These are phyloP conservation scores for Pyrenophora teres DNA, from an alignment of 2,329 filamentous ascomycete genomes.

Conservation along the genomic window DNA sequence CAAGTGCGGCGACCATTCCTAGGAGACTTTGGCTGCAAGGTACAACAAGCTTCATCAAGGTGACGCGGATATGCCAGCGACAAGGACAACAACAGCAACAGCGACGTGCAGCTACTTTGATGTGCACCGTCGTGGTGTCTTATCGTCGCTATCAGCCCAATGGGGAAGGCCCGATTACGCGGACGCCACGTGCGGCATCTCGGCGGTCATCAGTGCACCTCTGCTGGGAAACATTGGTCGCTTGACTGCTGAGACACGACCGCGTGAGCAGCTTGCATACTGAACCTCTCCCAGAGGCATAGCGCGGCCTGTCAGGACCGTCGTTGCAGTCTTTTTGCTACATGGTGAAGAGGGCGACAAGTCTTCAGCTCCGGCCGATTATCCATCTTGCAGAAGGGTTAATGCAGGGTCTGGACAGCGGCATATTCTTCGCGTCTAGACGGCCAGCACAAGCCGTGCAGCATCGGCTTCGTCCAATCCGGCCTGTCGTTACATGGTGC, in stretches of 20 bases:
- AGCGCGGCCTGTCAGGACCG: not conserved
- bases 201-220: conserved; percentile 21
- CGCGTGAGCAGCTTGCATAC: conserved; percentile 18
- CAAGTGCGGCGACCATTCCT: not conserved
- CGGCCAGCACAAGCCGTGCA: not conserved
- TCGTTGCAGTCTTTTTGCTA: not conserved
- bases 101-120: not conserved
- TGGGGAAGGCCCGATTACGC: conserved; percentile 7
- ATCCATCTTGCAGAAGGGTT: not conserved
- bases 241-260: conserved; percentile 18
- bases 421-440: conserved; percentile 13
- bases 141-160: conserved; percentile 15
- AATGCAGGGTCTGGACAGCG: conserved; percentile 37
- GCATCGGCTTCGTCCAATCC: conserved; percentile 13
- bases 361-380: conserved; percentile 4
- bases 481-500: conserved; percentile 1
- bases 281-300: not conserved
- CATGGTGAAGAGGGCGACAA: not conserved
- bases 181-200: conserved; percentile 23
- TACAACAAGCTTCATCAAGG: conserved; percentile 2
- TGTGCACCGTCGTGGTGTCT: conserved; percentile 14
- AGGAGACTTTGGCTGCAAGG: not conserved
- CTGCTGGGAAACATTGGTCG: conserved; percentile 16
- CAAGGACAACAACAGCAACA: not conserved
- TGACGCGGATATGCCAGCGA: conserved; percentile 8